Evolutionary conservation across 208 protist species (phyloP), one percentile per base, ranked within the genome.

Genomic region (Wallacemonas collosoma): DNA sequence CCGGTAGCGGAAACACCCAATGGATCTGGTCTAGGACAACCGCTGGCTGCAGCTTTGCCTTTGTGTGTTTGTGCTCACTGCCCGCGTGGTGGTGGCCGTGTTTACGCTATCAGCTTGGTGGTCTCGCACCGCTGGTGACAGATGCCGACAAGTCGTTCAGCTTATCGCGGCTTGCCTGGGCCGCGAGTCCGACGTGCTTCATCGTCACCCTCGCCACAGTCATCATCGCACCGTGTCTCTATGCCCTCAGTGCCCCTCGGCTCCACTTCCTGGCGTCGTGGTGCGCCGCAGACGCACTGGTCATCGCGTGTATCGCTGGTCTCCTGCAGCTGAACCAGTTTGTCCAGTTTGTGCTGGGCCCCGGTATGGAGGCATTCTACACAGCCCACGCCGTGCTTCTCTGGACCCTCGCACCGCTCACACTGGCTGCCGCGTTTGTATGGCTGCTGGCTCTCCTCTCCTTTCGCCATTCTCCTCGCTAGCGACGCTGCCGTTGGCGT

Each of bases 291-390:
- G 94, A 98, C 65, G 97, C 95, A 6, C 83, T 98, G 60, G 64
- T 98, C 14, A 44, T 98, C 2, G 89, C 86, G 38, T 91, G 97
- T 57, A 57, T 98, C 17, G 85, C 88, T 9, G 94, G 95, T 1
- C 80, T 98, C 11, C 60, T 98, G 35, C 91, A 98, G 80, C 71
- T 98, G 3, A 79, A 87, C 9, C 94, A 95, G 63, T 98, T 98
- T 66, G 79, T 98, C 2, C 74, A 87, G 9, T 98, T 98, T 69
- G 77, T 98, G 17, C 70, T 98, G 26, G 95, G 91, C 15, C 15
- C 3, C 35, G 62, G 57, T 12, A 77, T 87, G 71, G 71, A 80
- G 1, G 68, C 58, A 38, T 4, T 92, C 3, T 91, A 88, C 77
- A 83, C 51, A 3, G 89, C 85, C 0, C 68, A 82, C 51, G 79